Percentiles rank a stretch among this genome's conserved stretches.
phyloP scores from a whole-genome alignment of 371 early-diverging fungal genomes.

The Mortierella sp. region DNA sequence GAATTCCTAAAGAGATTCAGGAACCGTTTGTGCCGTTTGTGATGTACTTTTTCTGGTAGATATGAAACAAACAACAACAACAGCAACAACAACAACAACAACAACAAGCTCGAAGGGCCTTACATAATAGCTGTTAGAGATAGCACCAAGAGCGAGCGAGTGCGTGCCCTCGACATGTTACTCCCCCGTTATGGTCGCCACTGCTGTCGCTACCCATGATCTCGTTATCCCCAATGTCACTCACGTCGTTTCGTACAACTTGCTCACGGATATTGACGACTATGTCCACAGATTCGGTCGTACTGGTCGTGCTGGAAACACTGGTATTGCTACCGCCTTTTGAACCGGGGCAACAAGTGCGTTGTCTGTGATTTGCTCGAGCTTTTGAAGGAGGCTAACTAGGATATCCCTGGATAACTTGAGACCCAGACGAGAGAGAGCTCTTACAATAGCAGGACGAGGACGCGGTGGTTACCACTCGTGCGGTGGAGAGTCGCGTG shows the following conservation, averaged over 20 bases:
- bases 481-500: slow-evolving; percentile 25
- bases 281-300: slow-evolving; percentile 99
- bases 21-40: no score
- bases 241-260: slow-evolving; percentile 95
- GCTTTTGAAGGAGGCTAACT: slow-evolving; percentile 91
- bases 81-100: no score
- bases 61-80: no score
- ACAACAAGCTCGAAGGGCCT: no score
- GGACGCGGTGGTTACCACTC: slow-evolving; percentile 54
- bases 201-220: no score
- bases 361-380: slow-evolving; percentile 90
- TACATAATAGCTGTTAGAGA: no score
- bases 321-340: slow-evolving; percentile 98
- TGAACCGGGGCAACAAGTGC: slow-evolving; percentile 94
- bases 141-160: no score
- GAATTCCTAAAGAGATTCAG: no score
- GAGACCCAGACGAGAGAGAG: slow-evolving; percentile 73
- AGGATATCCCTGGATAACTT: slow-evolving; percentile 90
- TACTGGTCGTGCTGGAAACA: slow-evolving; percentile 98
- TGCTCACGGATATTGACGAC: slow-evolving; percentile 95
- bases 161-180: no score
- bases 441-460: slow-evolving; percentile 70
- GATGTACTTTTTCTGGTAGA: no score
- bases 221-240: no score
- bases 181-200: no score